Conservation (phyloP, 306 rosid species). For the Parietaria judaica region DNA sequence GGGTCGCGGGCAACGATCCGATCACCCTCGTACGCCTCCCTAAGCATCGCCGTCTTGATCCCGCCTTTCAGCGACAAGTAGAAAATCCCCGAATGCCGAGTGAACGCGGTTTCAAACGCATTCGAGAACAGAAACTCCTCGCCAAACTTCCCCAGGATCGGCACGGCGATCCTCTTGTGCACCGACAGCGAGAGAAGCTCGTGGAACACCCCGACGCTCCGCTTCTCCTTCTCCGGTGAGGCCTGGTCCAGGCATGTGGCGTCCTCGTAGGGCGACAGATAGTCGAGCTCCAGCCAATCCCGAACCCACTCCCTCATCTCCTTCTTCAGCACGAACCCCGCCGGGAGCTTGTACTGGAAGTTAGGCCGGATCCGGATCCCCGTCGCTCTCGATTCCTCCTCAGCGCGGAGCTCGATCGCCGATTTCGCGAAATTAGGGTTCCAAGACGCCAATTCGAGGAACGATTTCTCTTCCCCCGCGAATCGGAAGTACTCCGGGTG, state of each 20-base stretch:
- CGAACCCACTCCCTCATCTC: slow-evolving; percentile 91
- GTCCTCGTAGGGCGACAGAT: slow-evolving; percentile 64
- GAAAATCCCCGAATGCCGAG: slow-evolving; percentile 80
- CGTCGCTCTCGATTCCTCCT: slow-evolving; percentile 43
- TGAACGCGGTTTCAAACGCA: slow-evolving; percentile 53
- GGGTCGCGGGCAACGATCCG: slow-evolving; percentile 67
- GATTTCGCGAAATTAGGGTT: slow-evolving; percentile 67
- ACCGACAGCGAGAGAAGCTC: slow-evolving; percentile 62
- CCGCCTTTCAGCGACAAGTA: slow-evolving; percentile 83
- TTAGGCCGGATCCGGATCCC: slow-evolving; percentile 76
- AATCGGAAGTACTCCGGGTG: slow-evolving; percentile 65
- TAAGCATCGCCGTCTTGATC: slow-evolving; percentile 66
- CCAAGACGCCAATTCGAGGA: slow-evolving; percentile 65
- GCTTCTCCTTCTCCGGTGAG: slow-evolving; percentile 64
- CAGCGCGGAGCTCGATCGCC: slow-evolving; percentile 63
- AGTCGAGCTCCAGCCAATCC: slow-evolving; percentile 88
- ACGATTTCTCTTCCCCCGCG: slow-evolving; percentile 62
- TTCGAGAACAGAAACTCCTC: slow-evolving; percentile 78
- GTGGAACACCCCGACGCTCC: slow-evolving; percentile 42
- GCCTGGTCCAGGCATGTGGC: slow-evolving; percentile 53
- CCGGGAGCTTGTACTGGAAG: slow-evolving; percentile 57
- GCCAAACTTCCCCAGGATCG: slow-evolving; percentile 67
- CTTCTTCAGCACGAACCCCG: slow-evolving; percentile 61
- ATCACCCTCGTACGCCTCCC: slow-evolving; percentile 60
- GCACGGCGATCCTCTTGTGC: slow-evolving; percentile 67